phyloP scores from a whole-genome alignment of 306 rosid species.

The Erythrophleum fordii region DNA sequence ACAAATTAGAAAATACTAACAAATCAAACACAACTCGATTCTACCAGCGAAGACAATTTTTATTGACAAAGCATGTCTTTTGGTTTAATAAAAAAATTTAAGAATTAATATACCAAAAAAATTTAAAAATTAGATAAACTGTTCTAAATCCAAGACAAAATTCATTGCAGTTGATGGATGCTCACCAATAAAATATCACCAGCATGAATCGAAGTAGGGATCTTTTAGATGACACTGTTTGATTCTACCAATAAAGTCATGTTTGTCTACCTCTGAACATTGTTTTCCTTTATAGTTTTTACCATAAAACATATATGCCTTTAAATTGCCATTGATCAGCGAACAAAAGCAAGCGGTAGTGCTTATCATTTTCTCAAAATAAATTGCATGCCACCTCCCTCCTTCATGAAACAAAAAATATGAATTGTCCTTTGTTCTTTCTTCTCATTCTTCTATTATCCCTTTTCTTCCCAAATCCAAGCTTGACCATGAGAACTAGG shows the following conservation, averaged over 20 bases:
- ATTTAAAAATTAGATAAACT: neutral
- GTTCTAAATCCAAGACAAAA: neutral
- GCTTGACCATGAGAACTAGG: constrained; percentile 32
- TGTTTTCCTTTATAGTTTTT: too few relatives aligned
- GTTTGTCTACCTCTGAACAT: too few relatives aligned
- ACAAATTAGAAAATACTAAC: too few relatives aligned
- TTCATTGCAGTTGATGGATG: neutral
- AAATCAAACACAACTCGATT: too few relatives aligned
- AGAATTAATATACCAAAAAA: too few relatives aligned
- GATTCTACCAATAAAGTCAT: neutral
- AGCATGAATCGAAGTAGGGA: neutral
- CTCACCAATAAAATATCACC: neutral
- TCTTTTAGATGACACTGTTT: neutral
- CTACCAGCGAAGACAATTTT: too few relatives aligned
- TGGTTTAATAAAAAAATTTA: too few relatives aligned
- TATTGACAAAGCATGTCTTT: too few relatives aligned
- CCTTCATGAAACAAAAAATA: constrained; percentile 33
- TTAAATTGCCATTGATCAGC: constrained; percentile 30
- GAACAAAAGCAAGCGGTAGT: constrained; percentile 10
- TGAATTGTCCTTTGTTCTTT: constrained; percentile 32
- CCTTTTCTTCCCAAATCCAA: constrained; percentile 33
- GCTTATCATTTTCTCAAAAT: constrained; percentile 21
- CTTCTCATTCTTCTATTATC: constrained; percentile 36
- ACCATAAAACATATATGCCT: constrained; percentile 14
- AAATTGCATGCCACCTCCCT: constrained; percentile 10